phyloP scores from a whole-genome alignment of 331 rosid species.

The Quercus tomentella region DNA sequence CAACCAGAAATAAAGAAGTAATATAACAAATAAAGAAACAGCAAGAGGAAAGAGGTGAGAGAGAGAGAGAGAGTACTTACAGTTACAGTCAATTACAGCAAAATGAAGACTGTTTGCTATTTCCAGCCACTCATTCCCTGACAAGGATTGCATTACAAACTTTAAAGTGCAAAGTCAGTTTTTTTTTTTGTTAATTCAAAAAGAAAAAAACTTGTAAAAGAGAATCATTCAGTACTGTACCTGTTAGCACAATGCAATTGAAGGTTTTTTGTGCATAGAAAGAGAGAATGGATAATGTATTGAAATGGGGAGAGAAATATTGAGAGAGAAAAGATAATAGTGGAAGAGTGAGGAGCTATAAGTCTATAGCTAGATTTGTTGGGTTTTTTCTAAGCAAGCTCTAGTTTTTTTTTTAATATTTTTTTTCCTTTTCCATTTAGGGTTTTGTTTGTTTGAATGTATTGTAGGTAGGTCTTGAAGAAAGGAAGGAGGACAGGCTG shows the following conservation, averaged over 20 bases:
- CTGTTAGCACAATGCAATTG: slow-evolving; percentile 40
- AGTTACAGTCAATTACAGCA: slow-evolving; percentile 29
- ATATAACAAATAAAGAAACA: slow-evolving; percentile 13
- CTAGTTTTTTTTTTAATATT: background rate
- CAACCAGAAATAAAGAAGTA: slow-evolving; percentile 21
- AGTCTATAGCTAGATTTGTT: slow-evolving; percentile 16
- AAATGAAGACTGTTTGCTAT: slow-evolving; percentile 34
- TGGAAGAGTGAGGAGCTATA: background rate
- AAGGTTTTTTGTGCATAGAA: slow-evolving; percentile 26
- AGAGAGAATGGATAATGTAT: slow-evolving; percentile 28
- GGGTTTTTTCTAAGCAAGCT: slow-evolving; percentile 18
- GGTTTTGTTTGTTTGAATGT: slow-evolving; percentile 22
- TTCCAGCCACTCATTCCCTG: slow-evolving; percentile 52
- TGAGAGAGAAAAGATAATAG: background rate
- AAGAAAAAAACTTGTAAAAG: background rate
- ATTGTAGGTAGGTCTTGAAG: slow-evolving; percentile 4
- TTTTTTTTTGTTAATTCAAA: background rate
- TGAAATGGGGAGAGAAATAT: slow-evolving; percentile 17
- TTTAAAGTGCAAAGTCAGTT: slow-evolving; percentile 25
- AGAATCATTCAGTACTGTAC: slow-evolving; percentile 36
- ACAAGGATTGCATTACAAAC: slow-evolving; percentile 51
- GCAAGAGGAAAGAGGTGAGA: background rate
- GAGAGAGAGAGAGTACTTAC: slow-evolving; percentile 15
- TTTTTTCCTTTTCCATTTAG: slow-evolving; percentile 25
- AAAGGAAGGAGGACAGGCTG: slow-evolving; percentile 49